phyloP scores from a whole-genome alignment of 2,329 filamentous ascomycete species.

The Capronia epimyces region DNA sequence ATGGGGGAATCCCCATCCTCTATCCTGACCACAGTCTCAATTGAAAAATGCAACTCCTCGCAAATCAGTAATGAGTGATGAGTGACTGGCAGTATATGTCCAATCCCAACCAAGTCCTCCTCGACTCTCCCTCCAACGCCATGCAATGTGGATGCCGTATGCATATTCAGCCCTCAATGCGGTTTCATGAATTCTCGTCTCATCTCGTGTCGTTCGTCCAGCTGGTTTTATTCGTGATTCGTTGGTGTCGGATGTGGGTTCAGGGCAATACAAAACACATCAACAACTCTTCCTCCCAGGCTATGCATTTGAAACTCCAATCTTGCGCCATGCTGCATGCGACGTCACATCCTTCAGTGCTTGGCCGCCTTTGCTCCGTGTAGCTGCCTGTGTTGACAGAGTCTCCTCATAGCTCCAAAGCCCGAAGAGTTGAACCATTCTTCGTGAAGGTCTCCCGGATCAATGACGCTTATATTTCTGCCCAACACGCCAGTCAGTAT shows the following conservation, averaged over 20 bases:
- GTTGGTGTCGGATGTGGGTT: not conserved
- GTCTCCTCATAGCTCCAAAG: not conserved
- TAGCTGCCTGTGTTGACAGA: not conserved
- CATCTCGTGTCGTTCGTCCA: conserved; percentile 3
- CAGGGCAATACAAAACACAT: not conserved
- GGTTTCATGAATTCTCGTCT: not conserved
- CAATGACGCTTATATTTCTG: conserved; percentile 27
- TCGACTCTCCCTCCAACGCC: conserved; percentile 3
- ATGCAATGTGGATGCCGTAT: conserved; percentile 3
- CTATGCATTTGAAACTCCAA: conserved; percentile 4
- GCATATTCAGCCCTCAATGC: conserved; percentile 2
- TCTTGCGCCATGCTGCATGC: conserved; percentile 1
- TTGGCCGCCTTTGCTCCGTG: not conserved
- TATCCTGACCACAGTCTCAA: too few relatives aligned
- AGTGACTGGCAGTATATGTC: not conserved
- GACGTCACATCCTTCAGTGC: not conserved
- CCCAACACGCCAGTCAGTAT: conserved; percentile 7
- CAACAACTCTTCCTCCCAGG: not conserved
- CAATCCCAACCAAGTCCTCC: not conserved
- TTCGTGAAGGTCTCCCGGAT: not conserved
- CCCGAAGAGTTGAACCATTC: not conserved
- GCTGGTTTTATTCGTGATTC: not conserved
- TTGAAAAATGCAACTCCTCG: too few relatives aligned
- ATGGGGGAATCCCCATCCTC: too few relatives aligned
- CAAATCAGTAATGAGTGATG: not conserved